Evolutionary conservation across 2,329 filamentous ascomycete species (phyloP), one percentile per base, ranked within the genome.

Genomic region (Pyricularia pennisetigena): DNA sequence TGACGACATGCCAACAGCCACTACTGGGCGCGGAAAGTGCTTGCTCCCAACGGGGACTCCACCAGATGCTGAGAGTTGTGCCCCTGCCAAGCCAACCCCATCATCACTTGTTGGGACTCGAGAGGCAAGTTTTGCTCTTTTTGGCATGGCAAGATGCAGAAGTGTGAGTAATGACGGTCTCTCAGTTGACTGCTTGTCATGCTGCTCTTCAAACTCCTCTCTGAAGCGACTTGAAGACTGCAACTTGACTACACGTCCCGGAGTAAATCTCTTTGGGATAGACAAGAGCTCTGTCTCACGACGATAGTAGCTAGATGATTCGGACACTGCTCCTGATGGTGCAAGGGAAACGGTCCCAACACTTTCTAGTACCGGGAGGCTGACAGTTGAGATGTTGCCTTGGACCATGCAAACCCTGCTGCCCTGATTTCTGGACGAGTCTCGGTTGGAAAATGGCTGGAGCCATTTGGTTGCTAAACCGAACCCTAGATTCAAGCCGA

Each of bases 221-320:
- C 72, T 75, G 71, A 83, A 83, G 24, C 75, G 79, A 70, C 79
- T 82, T 64, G 70, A 70, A 1, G 78, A 69, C 12, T 73, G 74
- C n/a, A 70, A 67, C 2, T 72, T 72, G 2, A 72, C 73, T 49
- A 76, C 76, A 30, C 73, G 76, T 3, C 74, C 74, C 16, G 75
- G 65, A 2, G 76, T 75, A 67, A 83, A 82, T n/a, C 79, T 76
- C 68, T 78, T 78, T 67, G 79, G 75, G 24, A 82, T 77, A 0
- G 77, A 78, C 54, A 69, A 73, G 14, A 80, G 73, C 71, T 81
- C 80, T 9, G 72, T 72, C 67, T 82, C 80, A 66, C 77, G 76
- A 29, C 77, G 76, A 28, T 73, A 72, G 57, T 79, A 79, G 69
- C 78, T 79, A 1, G 75, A 74, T n/a, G 77, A 77, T 65, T 80